A percentile compares a stretch with the other conserved stretches of the same genome.
Evolutionary conservation across 2,329 filamentous ascomycete species (phyloP).

Genomic region (Harringtonia lauricola): DNA sequence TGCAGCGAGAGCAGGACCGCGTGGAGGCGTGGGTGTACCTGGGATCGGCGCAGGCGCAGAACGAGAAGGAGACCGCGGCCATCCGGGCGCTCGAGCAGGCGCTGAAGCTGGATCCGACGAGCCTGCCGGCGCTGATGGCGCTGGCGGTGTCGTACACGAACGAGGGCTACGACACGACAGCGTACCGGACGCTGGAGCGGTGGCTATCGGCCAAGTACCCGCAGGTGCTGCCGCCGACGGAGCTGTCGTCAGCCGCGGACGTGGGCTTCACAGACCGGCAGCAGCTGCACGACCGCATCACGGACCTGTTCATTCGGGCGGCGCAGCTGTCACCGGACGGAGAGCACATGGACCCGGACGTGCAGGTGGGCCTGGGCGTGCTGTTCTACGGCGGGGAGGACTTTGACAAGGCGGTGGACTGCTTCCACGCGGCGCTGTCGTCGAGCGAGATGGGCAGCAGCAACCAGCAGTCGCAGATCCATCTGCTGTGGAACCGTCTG

Average conservation of each 20-base stretch:
- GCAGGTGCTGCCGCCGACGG: constrained; percentile 59
- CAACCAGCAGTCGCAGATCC: constrained; percentile 77
- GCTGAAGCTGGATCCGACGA: constrained; percentile 75
- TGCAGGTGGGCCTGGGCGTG: constrained; percentile 92
- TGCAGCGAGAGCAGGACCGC: constrained; percentile 79
- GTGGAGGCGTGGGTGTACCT: constrained; percentile 90
- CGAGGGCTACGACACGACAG: constrained; percentile 94
- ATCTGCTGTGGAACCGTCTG: constrained; percentile 93
- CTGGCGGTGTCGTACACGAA: constrained; percentile 96
- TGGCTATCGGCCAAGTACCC: constrained; percentile 97
- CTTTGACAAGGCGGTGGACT: constrained; percentile 97
- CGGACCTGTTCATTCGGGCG: constrained; percentile 79
- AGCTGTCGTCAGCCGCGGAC: constrained; percentile 66
- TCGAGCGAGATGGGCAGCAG: constrained; percentile 72
- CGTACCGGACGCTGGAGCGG: constrained; percentile 89
- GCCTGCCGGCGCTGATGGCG: constrained; percentile 85
- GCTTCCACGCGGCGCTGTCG: constrained; percentile 85
- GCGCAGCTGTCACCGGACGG: constrained; percentile 86
- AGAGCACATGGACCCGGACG: constrained; percentile 95
- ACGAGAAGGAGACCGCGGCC: constrained; percentile 94
- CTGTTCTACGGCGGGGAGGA: constrained; percentile 97
- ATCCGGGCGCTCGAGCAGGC: constrained; percentile 90
- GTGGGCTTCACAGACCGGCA: constrained; percentile 92
- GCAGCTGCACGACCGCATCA: constrained; percentile 81
- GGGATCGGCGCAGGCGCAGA: constrained; percentile 88